Base-by-base conservation (phyloP, 2,329 filamentous ascomycete genomes). In the Cladosporium oxysporum region DNA sequence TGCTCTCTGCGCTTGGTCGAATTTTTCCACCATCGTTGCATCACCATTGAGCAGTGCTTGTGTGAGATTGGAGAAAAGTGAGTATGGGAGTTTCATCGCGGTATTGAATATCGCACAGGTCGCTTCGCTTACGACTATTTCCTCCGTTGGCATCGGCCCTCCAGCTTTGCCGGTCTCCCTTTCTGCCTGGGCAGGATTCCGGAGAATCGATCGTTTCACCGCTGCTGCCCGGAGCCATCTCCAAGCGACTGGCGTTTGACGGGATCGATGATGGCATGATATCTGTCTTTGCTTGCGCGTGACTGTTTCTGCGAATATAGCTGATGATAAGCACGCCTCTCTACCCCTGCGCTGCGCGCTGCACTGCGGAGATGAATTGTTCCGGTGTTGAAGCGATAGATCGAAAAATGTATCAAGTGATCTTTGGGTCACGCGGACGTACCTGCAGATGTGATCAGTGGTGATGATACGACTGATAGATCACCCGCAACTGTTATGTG, bases 191-290 rank as follows among this genome's bases (percentile, higher is more conserved):
- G n/a, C 10, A 47, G n/a, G 8, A 8, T 47, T 47, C n/a, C 50
- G 50, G 50, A 53, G 50, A 53, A 53, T 53, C 50, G 50, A 31
- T 53, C 50, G 49, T 12, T 53, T n/a, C 26, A n/a, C 26, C 7
- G 4, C 11, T 8, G 6, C 11, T 12, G 16, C 14, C 33, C 52
- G 52, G 52, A 55, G 52, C 14, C 8, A 55, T 55, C 28, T 33
- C 26, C 50, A 31, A 53, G 28, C 52, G 52, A 6, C 50, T 31
- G 41, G 41, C 41, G 1, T 21, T 23, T 12, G 41, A 47, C 41
- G 41, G n/a, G n/a, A 21, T 47, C n/a, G n/a, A 47, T 47, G 41
- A 47, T 47, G n/a, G 4, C 8, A 47, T 47, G 1, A 47, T 47
- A 47, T 23, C 3, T 3, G n/a, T 11, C n/a, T 47, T 47, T 11